phyloP scores from a whole-genome alignment of 75 land plant species.

The Pinus tabuliformis region DNA sequence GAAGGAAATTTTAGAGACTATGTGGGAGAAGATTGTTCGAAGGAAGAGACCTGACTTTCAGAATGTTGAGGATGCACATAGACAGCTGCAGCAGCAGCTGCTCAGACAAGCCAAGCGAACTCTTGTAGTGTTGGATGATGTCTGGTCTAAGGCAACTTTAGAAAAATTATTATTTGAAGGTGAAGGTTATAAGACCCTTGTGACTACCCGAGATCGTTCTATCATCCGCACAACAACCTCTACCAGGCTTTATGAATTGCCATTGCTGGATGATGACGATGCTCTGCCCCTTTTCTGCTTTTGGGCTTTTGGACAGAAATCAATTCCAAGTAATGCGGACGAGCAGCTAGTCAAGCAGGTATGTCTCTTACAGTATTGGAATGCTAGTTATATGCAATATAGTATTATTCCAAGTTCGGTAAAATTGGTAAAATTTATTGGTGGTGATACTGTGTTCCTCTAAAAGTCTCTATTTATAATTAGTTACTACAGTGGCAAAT shows the following conservation, averaged over 20 bases:
- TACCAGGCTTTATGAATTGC: background rate
- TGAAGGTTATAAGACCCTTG: background rate
- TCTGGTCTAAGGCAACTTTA: background rate
- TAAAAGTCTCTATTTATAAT: background rate
- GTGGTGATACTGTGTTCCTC: background rate
- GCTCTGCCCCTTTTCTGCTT: background rate
- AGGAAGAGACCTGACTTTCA: background rate
- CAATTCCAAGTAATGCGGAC: background rate
- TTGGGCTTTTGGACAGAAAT: background rate
- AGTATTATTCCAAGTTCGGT: conserved; percentile 15
- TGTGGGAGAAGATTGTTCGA: background rate
- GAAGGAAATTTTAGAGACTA: background rate
- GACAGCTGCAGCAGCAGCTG: background rate
- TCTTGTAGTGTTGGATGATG: background rate
- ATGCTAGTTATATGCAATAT: too few species aligned
- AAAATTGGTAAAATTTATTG: background rate
- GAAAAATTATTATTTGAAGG: background rate
- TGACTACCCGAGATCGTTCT: background rate
- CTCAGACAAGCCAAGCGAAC: background rate
- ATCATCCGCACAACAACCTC: background rate
- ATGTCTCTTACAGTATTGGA: background rate
- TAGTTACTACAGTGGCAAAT: too few species aligned
- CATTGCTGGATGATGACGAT: background rate
- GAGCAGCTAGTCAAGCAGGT: too few species aligned
- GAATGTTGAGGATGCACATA: background rate